phyloP scores from a whole-genome alignment of 108 stramenopile species.

The Mediolabrus comicus region DNA sequence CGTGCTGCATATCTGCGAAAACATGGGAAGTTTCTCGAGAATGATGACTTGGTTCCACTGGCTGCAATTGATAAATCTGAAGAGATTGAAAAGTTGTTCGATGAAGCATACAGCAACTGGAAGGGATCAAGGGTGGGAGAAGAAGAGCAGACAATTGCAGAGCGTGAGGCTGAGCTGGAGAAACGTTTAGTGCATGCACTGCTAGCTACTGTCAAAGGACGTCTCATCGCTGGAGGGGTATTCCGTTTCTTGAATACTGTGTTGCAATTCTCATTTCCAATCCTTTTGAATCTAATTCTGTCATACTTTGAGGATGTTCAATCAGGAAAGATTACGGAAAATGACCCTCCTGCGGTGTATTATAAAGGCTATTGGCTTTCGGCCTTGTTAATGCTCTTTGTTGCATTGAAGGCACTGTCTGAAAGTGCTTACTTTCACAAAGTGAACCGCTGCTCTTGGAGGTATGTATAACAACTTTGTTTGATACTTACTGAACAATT shows the following conservation, averaged over 20 bases:
- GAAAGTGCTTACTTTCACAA: slow-evolving; percentile 71
- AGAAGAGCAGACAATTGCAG: neutral
- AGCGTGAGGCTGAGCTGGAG: slow-evolving; percentile 33
- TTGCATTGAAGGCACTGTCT: slow-evolving; percentile 65
- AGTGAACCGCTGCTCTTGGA: slow-evolving; percentile 56
- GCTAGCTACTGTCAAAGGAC: slow-evolving; percentile 46
- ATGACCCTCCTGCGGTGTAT: slow-evolving; percentile 43
- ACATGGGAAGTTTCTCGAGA: slow-evolving; percentile 45
- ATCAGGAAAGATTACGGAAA: slow-evolving; percentile 40
- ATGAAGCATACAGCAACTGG: slow-evolving; percentile 46
- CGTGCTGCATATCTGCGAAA: slow-evolving; percentile 49
- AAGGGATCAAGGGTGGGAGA: neutral
- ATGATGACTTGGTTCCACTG: slow-evolving; percentile 60
- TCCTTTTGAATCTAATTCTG: slow-evolving; percentile 64
- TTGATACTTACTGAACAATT: neutral
- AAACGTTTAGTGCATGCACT: slow-evolving; percentile 36
- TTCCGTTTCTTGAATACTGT: slow-evolving; percentile 52
- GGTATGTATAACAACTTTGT: slow-evolving; percentile 1
- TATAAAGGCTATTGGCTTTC: slow-evolving; percentile 80
- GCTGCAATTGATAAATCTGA: slow-evolving; percentile 50
- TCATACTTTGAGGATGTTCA: slow-evolving; percentile 64
- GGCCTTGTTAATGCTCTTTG: slow-evolving; percentile 53
- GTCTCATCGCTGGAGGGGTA: slow-evolving; percentile 59
- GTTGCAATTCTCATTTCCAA: slow-evolving; percentile 72
- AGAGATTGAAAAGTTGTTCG: slow-evolving; percentile 48